Base-by-base conservation (phyloP, 2,329 filamentous ascomycete species). In the Fusarium kyushuense region DNA sequence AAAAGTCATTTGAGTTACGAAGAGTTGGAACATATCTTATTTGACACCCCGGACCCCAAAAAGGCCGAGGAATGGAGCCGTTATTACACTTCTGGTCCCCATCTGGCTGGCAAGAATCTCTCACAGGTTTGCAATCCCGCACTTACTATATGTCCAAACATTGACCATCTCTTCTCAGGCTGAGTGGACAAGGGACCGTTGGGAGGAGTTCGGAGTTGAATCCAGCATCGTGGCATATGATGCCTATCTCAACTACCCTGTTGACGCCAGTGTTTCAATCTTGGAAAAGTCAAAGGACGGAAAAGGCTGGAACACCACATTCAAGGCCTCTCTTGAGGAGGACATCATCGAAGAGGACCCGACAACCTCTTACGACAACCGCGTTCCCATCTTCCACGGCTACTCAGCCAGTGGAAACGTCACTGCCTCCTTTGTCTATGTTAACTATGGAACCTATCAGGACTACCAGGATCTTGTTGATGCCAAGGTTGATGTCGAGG, bases 391-490 rank as follows among this genome's bases (percentile, higher is more conserved):
- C 0, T 98, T 98, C 82, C 95, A 98, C 76, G 96, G 95, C 54
- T 98, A 97, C 79, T 97, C 93, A 6, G 94, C 94, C 6, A 94
- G 85, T 63, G 95, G 95, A 29, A 97, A 98, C 77, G 95, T 96
- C 47, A 97, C 95, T 0, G 93, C 89, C 4, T 87, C 89, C 16
- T 96, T 92, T 69, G 92, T 97, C 32, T 98, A 91, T 75, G 93
- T 92, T 76, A 97, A 97, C 79, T 97, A 96, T 74, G 95, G 94
- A 53, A 96, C 92, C 1, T 96, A 90, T 75, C 81, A 86, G 67
- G 95, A 98, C 76, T 98, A 90, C 69, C 91, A 96, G 72, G 93
- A 97, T 67, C 84, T 98, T 16, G 75, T 91, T 42, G 85, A 88
- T 38, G 90, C 92, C 36, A 93, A 93, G 69, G 80, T 97, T 58